Conservation (phyloP, 768 basidiomycete genomes). For the Tricholoma sp. region DNA sequence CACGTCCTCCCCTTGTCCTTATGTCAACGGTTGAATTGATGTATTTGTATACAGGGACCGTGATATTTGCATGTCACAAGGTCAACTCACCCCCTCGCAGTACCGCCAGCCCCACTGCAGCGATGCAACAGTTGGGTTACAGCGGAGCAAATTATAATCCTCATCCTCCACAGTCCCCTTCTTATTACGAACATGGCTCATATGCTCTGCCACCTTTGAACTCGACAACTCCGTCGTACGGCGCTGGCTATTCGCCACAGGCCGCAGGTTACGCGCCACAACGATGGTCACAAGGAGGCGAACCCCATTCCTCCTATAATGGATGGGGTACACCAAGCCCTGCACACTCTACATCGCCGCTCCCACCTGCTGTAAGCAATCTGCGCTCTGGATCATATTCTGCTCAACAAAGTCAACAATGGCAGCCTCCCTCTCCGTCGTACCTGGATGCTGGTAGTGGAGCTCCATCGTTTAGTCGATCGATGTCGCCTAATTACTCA, state of each 20-base stretch:
- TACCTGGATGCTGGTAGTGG: slow-evolving; percentile 7
- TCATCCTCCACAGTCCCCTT: slow-evolving; percentile 24
- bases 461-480: slow-evolving; percentile 2
- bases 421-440: slow-evolving; percentile 38
- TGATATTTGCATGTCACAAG: slow-evolving; percentile 74
- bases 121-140: slow-evolving; percentile 45
- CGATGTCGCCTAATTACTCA: slow-evolving; percentile 28
- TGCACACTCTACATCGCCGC: slow-evolving; percentile 24
- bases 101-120: slow-evolving; percentile 31
- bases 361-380: slow-evolving; percentile 27
- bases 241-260: slow-evolving; percentile 30
- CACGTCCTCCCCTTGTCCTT: slow-evolving; percentile 32
- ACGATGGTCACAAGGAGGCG: slow-evolving; percentile 36
- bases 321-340: slow-evolving; percentile 28
- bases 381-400: slow-evolving; percentile 28
- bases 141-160: slow-evolving; percentile 30
- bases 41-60: slow-evolving; percentile 39
- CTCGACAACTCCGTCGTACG: slow-evolving; percentile 26
- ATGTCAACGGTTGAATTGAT: slow-evolving; percentile 11
- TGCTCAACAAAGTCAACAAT: slow-evolving; percentile 30
- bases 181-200: slow-evolving; percentile 38
- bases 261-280: slow-evolving; percentile 33
- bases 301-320: slow-evolving; percentile 19
- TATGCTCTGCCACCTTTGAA: slow-evolving; percentile 38
- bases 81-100: slow-evolving; percentile 42